Evolutionary conservation across 2,329 filamentous ascomycete genomes (phyloP), one percentile per base, ranked within the genome.

Genomic region (Arthrinium puccinioides): DNA sequence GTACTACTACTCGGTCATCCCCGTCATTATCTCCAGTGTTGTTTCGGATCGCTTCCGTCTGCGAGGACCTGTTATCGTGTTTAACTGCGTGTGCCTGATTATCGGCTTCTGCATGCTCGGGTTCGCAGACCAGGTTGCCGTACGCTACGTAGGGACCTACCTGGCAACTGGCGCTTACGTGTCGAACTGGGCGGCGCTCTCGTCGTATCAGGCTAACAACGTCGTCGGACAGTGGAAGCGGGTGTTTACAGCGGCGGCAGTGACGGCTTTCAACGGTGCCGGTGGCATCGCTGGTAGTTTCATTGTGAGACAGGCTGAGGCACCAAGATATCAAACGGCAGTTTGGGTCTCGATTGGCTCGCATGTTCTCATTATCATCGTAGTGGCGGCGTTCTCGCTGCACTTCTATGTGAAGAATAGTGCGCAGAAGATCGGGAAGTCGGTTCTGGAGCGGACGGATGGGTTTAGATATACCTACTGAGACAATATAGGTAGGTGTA

Each of bases 321-420:
- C 76, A 3, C 80, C 80, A 6, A 57, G 64, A 39, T 84, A 84
- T 54, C 54, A 66, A 40, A 84, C 79, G 3, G 80, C 80, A 2
- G 70, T 84, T 11, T 84, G 78, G 77, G 68, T 82, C 11, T 79
- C 74, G 10, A 79, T 84, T 40, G 78, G 72, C n/a, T 76, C 71
- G 3, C 74, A 79, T 46, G 59, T 76, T n/a, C 45, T 78, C 38
- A 76, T 79, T 41, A 70, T 81, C 40, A 61, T 42, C 2, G 62
- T 77, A 20, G 67, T 81, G 11, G 63, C 49, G 0, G 40, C 62
- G 5, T 76, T 79, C 43, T 68, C 71, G 0, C 24, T 64, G 3
- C 71, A 72, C 43, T 81, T 81, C 47, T 70, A 66, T 45, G 48
- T 55, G 21, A 61, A 64, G 9, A 82, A 81, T 49, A 55, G 55